Base-by-base conservation (phyloP, 768 basidiomycete genomes). In the Kwoniella heveanensis region DNA sequence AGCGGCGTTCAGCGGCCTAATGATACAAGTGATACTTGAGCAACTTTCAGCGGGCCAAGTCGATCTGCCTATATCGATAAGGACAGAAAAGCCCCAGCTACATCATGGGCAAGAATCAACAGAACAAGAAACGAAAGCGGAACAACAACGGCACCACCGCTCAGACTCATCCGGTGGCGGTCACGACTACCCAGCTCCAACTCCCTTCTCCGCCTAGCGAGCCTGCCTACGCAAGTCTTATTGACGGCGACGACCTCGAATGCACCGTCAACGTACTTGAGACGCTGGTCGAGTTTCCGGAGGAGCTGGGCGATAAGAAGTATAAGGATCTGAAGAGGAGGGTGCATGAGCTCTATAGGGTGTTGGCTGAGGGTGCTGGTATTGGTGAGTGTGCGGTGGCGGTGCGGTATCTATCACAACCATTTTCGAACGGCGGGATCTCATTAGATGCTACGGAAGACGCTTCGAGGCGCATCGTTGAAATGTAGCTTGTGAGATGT, bases 301-400 rank as follows among this genome's bases (percentile, higher is more conserved):
- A 74, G 26, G 64, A 68, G 44, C 57, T 79, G 25, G 57, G 62
- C 0, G 60, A 64, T 2, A 66, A 70, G 62, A 57, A 65, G 26
- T 68, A 66, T 30, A 77, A 77, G 54, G 71, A 67, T 17, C 37
- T 79, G 51, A 79, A 77, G 64, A 59, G 71, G 46, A 72, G 57
- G 32, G 68, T 71, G 15, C 73, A 71, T 59, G 78, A 70, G 25
- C 47, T 79, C 25, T 67, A 73, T 46, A 57, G 69, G 32, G 71
- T 74, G 7, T 64, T 79, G 57, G 72, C 64, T 5, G 76, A 77
- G 25, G 66, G 68, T 17, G 56, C 64, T 24, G 57, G 63, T 26
- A 27, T 71, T 32, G 74, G 72, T 70, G 32, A 47, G 68, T 49
- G 25, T 19, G 30, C 48, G 6, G 9, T 24, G 22, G 21, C 5